Base-by-base conservation (phyloP, 371 early-diverging fungal genomes). In the Mortierella sp. region DNA sequence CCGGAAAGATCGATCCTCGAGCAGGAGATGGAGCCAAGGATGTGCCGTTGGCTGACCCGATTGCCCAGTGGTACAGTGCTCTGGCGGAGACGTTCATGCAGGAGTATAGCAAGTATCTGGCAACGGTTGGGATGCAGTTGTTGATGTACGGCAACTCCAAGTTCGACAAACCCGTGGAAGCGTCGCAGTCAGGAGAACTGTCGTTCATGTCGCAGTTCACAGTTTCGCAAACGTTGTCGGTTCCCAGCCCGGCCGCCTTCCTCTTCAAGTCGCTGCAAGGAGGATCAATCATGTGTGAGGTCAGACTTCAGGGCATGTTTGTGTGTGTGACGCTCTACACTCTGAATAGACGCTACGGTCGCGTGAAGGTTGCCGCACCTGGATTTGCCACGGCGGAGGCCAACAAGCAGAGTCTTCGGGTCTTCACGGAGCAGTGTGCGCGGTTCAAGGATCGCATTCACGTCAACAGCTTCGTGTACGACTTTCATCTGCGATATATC, bases 401-500 rank as follows among this genome's bases (percentile, higher is more conserved):
- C n/a, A 91, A 90, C 43, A 90, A 89, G 38, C 89, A 91, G 32
- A 91, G 91, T 41, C 92, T 95, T 78, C 89, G 91, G 58, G 81
- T 83, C 5, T 95, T 95, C 78, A 92, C 91, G 24, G 90, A 90
- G 55, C 96, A 96, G 78, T 95, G 96, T 79, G 91, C 90, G 11
- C 88, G 88, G 49, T 91, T 94, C 77, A 96, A 95, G 81, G 91
- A 91, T 60, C 79, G 89, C 11, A 92, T 95, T 27, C 97, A 96
- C 76, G 91, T 96, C 72, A 95, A 95, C 78, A 96, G 96, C 24
- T 97, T 95, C 83, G 93, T 94, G 1, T 95, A 94, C 79, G 97
- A 97, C 82, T 96, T 96, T 74, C 95, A 95, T 70, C 74, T 96
- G 38, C 91, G 95, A 29, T 90, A 93, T 70, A 90, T 96, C 38